These are phyloP conservation scores for Mycena rebaudengoi DNA, from an alignment of 768 basidiomycete genomes.

Conservation along the genomic window DNA sequence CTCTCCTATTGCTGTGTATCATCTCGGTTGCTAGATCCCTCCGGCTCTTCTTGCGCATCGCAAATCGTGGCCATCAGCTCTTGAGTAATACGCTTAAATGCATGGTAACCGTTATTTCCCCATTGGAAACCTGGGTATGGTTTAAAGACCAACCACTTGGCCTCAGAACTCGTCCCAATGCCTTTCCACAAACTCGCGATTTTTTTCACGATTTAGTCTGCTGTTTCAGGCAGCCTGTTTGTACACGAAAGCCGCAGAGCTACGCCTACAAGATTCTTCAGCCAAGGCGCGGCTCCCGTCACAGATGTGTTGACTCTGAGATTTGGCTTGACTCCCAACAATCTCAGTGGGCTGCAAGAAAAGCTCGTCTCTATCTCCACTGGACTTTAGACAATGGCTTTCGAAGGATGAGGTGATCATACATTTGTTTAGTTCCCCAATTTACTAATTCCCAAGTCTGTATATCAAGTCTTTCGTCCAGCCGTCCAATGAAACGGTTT, in stretches of 20 bases:
- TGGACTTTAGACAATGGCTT: conserved; percentile 14
- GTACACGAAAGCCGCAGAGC: conserved; percentile 11
- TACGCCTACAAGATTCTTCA: conserved; percentile 8
- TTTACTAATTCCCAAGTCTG: neutral
- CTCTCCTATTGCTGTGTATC: conserved; percentile 7
- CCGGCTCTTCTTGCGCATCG: conserved; percentile 2
- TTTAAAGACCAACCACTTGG: conserved; percentile 7
- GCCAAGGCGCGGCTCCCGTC: conserved; percentile 4
- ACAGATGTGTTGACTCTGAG: conserved; percentile 11
- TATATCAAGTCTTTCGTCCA: conserved; percentile 13
- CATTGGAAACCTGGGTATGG: conserved; percentile 1
- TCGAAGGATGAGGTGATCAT: conserved; percentile 16
- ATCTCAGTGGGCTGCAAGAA: conserved; percentile 16
- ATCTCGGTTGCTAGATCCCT: neutral
- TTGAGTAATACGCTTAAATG: conserved; percentile 4
- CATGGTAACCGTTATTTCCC: conserved; percentile 7
- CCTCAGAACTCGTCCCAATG: conserved; percentile 4
- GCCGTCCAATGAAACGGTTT: conserved; percentile 11
- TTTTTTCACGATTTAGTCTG: conserved; percentile 5
- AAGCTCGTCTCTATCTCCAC: conserved; percentile 10
- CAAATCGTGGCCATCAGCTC: neutral
- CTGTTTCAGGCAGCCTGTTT: conserved; percentile 11
- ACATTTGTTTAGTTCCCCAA: neutral
- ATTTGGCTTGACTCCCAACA: conserved; percentile 14
- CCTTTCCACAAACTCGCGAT: neutral